Evolutionary conservation across 805 yeast species (phyloP).

Genomic region (Komagataella mondaviorum): DNA sequence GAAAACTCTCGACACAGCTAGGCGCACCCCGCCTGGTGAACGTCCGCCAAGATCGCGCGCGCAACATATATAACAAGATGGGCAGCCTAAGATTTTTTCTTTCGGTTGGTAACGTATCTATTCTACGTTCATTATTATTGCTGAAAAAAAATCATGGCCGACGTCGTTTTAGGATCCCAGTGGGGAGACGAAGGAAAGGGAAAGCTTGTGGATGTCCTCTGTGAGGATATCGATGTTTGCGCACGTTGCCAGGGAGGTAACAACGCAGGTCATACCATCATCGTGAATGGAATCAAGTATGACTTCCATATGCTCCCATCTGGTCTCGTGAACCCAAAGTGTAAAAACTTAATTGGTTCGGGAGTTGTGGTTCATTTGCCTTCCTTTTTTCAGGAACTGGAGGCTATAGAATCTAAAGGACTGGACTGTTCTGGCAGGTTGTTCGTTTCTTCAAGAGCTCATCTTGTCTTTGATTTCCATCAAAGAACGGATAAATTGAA

Average conservation of each 20-base stretch:
- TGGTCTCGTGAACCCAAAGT: conserved; percentile 90
- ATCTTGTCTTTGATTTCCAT: conserved; percentile 94
- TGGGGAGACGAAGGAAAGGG: conserved; percentile 99
- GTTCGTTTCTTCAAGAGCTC: conserved; percentile 88
- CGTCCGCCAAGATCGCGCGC: not conserved
- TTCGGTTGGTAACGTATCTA: not conserved
- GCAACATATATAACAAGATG: not conserved
- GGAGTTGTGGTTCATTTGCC: conserved; percentile 97
- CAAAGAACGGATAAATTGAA: conserved; percentile 93
- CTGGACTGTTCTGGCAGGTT: conserved; percentile 62
- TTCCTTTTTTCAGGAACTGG: conserved; percentile 79
- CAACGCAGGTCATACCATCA: conserved; percentile 98
- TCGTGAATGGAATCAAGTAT: conserved; percentile 75
- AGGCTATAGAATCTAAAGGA: conserved; percentile 72
- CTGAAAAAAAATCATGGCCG: conserved; percentile 35
- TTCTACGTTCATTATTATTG: not conserved
- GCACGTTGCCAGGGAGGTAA: conserved; percentile 99
- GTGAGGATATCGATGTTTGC: conserved; percentile 92
- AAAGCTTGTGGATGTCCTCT: conserved; percentile 85
- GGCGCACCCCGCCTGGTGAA: not conserved
- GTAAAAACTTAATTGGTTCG: conserved; percentile 81
- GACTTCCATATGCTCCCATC: conserved; percentile 99
- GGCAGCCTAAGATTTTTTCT: not conserved
- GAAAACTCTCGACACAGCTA: not conserved
- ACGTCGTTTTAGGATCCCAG: conserved; percentile 94